Base-by-base conservation (phyloP, 177 flowering plant genomes). In the Vitis hybrid region DNA sequence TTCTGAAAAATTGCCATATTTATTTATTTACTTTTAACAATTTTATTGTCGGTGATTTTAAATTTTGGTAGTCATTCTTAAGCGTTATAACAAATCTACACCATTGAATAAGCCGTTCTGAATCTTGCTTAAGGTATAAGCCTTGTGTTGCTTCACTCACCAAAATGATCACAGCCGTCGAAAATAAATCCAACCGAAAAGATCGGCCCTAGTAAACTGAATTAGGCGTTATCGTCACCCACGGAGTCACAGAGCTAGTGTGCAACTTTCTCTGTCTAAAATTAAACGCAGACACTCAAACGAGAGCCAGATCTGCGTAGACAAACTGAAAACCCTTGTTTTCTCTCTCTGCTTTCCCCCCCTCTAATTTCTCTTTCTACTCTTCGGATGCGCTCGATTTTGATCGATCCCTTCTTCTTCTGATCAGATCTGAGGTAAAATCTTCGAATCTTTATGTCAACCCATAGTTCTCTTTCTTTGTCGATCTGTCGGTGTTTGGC, bases 371-470 rank as follows among this genome's bases (percentile, higher is more conserved):
- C 67, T 51, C 56, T n/a, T 16, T 48, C 66, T 19, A 9, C 13
- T 45, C 16, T 26, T 12, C 26, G 3, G 65, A 59, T 60, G 71
- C 63, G 11, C 21, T 62, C 21, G 64, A 55, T 19, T 61, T 33
- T 5, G 66, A 12, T 70, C 60, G 74, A 69, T 70, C 72, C 56
- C 65, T 26, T 45, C 29, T 7, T 59, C 19, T 66, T 14, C 67
- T 68, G 72, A 64, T 75, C 76, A 70, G 80, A 82, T 82, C 81
- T 79, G 76, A 73, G 82, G 85, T 82, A 62, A 68, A 16, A 55
- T 53, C 31, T 26, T 66, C 45, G 2, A 26, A 13, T 60, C 3
- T 48, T 16, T 50, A 22, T 66, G n/a, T 6, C 19, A 33, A 52
- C 62, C 52, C 33, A 49, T 10, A 16, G 66, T 29, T 60, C 45